Evolutionary conservation across 2,329 filamentous ascomycete genomes (phyloP), one percentile per base, ranked within the genome.

Genomic region (Fusarium palustre): DNA sequence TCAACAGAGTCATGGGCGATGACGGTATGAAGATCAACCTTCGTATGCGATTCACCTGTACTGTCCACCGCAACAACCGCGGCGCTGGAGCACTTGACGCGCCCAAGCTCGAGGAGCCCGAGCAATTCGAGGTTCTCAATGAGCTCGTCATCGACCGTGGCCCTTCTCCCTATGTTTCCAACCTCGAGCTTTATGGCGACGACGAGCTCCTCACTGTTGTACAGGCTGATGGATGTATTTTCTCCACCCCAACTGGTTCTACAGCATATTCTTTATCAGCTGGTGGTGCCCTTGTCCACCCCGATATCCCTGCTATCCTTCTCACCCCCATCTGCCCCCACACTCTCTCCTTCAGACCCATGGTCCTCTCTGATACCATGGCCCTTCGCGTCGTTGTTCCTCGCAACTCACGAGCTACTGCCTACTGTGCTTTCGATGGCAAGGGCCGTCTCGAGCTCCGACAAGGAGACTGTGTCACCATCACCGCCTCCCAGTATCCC

Each of bases 41-140:
- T 72, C 93, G 96, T 71, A 99, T 99, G 96, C 92, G 96, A 66
- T 99, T 99, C 80, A 99, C 96, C 18, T 98, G 95, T 82, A 98
- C 96, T 0, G 94, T 99, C 11, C 97, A 95, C 83, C 91, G 95
- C 45, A 86, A 91, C 70, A 88, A 87, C 31, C 80, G 56, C 31
- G 59, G 68, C 12, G 41, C 63, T 8, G 63, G 64, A 25, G 59
- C 82, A 6, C 52, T 49, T n/a, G 78, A 82, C 3, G 87, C 86
- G 13, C 85, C 88, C n/a, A 88, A 89, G 39, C 87, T 91, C 70
- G 91, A 96, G 73, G 94, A 97, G 79, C 93, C 91, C 45, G 95
- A 98, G 82, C 94, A 97, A 75, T 98, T 97, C 69, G 96, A 99
- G 82, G 95, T 99, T 22, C 89, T 99, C 69, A 99, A 99, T 81